These are phyloP conservation scores for Parastagonospora nodorum DNA, from an alignment of 2,329 filamentous ascomycete genomes.

Conservation along the genomic window DNA sequence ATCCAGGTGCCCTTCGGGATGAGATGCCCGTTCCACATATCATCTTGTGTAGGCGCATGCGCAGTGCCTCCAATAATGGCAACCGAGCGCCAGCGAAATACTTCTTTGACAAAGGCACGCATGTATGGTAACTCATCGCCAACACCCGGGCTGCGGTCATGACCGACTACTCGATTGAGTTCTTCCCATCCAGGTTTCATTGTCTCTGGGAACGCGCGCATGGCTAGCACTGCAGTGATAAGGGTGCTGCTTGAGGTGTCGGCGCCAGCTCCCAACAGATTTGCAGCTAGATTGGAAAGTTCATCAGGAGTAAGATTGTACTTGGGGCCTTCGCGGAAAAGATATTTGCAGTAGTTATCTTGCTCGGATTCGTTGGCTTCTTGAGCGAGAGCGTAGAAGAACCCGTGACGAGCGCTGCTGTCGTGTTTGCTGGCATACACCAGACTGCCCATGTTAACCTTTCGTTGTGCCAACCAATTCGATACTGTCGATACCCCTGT, in stretches of 20 bases:
- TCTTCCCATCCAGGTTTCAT: constrained; percentile 39
- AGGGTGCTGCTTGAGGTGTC: constrained; percentile 41
- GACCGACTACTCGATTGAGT: constrained; percentile 39
- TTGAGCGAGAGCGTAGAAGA: constrained; percentile 40
- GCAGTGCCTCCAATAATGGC: constrained; percentile 53
- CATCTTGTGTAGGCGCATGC: constrained; percentile 56
- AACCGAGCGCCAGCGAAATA: constrained; percentile 44
- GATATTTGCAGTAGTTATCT: constrained; percentile 8
- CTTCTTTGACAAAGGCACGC: constrained; percentile 47
- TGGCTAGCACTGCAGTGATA: constrained; percentile 38
- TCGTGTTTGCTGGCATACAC: constrained; percentile 9
- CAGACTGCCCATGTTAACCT: constrained; percentile 11
- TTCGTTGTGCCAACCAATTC: constrained; percentile 51
- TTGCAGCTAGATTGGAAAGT: constrained; percentile 37
- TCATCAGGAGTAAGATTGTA: constrained; percentile 35
- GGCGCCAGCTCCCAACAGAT: constrained; percentile 39
- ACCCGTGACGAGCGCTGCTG: constrained; percentile 35
- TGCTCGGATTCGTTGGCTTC: constrained; percentile 39
- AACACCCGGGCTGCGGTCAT: constrained; percentile 36
- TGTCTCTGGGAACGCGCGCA: constrained; percentile 40
- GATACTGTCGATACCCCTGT: constrained; percentile 57
- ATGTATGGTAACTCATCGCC: constrained; percentile 46
- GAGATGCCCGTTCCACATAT: constrained; percentile 55
- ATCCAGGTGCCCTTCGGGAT: constrained; percentile 53
- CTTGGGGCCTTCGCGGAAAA: constrained; percentile 49